Evolutionary conservation across 805 yeast genomes (phyloP).

Genomic region (Metschnikowia matae): DNA sequence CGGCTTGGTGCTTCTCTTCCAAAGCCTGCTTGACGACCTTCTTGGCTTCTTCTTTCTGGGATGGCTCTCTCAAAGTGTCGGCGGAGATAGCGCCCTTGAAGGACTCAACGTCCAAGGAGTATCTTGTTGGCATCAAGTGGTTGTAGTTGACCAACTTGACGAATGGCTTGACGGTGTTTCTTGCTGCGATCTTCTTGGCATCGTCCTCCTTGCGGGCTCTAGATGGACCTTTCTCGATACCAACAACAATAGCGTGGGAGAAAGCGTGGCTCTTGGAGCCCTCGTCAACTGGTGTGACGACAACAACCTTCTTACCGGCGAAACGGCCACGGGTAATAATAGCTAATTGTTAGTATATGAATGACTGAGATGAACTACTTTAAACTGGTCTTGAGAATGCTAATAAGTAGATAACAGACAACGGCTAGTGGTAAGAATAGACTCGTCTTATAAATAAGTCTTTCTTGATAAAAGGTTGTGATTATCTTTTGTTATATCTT

Average conservation of each 20-base stretch:
- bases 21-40: conserved; percentile 98
- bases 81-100: conserved; percentile 88
- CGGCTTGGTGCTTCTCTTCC: conserved; percentile 99
- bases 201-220: conserved; percentile 94
- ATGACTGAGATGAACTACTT: not conserved
- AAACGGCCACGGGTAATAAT: conserved; percentile 99
- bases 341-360: conserved; percentile 47
- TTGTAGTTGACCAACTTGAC: conserved; percentile 99
- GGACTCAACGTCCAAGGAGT: conserved; percentile 93
- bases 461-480: too few relatives aligned
- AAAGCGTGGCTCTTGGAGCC: conserved; percentile 98
- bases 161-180: conserved; percentile 98
- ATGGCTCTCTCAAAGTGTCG: conserved; percentile 95
- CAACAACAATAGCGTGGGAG: conserved; percentile 99
- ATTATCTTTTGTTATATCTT: too few relatives aligned
- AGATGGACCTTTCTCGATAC: conserved; percentile 97
- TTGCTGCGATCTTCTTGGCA: conserved; percentile 94
- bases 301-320: conserved; percentile 99
- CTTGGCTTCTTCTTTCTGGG: conserved; percentile 98
- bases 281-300: conserved; percentile 96
- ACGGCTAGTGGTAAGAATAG: too few relatives aligned
- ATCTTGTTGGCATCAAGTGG: conserved; percentile 99
- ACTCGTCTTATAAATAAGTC: too few relatives aligned
- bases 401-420: too few relatives aligned
- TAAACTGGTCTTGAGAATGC: not conserved